Evolutionary conservation across 2,329 filamentous ascomycete species (phyloP).

Genomic region (Tolypocladium tundrense): DNA sequence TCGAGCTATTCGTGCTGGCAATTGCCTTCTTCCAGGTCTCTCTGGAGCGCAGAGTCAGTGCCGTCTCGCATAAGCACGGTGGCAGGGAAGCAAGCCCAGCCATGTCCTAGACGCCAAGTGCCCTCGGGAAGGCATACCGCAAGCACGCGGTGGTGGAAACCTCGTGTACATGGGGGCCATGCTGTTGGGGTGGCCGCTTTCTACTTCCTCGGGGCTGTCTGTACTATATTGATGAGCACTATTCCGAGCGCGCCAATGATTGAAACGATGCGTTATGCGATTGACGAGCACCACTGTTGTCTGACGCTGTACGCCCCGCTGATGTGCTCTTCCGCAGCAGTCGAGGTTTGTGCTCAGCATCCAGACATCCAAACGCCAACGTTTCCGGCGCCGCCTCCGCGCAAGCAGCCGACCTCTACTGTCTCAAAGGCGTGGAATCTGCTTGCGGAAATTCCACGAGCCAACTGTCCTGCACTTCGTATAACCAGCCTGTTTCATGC

Average conservation of each 20-base stretch:
- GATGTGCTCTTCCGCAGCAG: background rate
- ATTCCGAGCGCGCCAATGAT: background rate
- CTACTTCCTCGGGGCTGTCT: background rate
- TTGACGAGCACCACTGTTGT: background rate
- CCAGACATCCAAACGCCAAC: background rate
- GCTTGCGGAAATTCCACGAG: background rate
- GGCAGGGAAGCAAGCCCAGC: slow-evolving; percentile 23
- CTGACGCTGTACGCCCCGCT: background rate
- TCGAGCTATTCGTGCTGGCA: slow-evolving; percentile 40
- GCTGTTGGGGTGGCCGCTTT: background rate
- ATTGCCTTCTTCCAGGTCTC: slow-evolving; percentile 34
- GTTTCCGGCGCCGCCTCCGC: background rate
- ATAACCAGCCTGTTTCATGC: background rate
- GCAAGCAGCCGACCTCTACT: background rate
- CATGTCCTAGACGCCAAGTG: slow-evolving; percentile 7
- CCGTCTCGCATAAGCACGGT: slow-evolving; percentile 11
- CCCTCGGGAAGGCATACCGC: background rate
- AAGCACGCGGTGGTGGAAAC: background rate
- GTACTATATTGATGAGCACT: background rate
- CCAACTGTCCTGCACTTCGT: background rate
- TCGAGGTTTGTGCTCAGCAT: background rate
- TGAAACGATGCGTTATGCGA: background rate
- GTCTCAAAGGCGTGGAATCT: background rate
- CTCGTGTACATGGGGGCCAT: background rate
- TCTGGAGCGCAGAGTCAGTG: slow-evolving; percentile 29